Conservation (phyloP, 805 yeast species). For the Lachancea nothofagi region DNA sequence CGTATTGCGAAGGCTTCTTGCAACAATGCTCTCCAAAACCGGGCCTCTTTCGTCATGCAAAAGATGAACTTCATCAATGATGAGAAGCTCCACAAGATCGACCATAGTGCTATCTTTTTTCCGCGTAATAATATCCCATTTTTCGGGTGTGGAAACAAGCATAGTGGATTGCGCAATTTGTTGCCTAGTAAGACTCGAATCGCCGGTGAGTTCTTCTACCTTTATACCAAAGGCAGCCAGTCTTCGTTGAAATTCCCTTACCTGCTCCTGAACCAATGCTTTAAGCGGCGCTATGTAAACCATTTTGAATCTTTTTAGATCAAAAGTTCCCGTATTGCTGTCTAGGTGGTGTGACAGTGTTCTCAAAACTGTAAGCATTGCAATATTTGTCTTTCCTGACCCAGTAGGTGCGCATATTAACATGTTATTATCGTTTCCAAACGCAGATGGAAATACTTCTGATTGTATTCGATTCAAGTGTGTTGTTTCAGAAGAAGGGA, state of each 20-base stretch:
- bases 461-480: conserved; percentile 81
- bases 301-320: conserved; percentile 56
- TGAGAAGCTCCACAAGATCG: conserved; percentile 58
- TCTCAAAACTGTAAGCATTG: conserved; percentile 73
- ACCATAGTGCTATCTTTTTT: conserved; percentile 66
- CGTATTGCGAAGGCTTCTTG: conserved; percentile 53
- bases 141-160: conserved; percentile 91
- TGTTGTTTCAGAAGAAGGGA: conserved; percentile 59
- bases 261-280: conserved; percentile 94
- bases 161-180: conserved; percentile 77
- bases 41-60: conserved; percentile 95
- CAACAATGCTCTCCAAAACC: conserved; percentile 80
- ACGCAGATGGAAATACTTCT: conserved; percentile 72
- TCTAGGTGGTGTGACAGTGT: conserved; percentile 51
- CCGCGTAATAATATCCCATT: conserved; percentile 94
- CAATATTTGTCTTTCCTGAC: conserved; percentile 97
- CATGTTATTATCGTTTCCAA: conserved; percentile 62
- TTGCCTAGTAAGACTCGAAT: conserved; percentile 64
- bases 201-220: conserved; percentile 90
- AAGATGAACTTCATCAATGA: conserved; percentile 89
- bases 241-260: conserved; percentile 73
- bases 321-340: conserved; percentile 42
- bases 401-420: conserved; percentile 97
- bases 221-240: conserved; percentile 56
- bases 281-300: conserved; percentile 91